A percentile compares a stretch with the other conserved stretches of the same genome.
These are phyloP conservation scores for Candida ipomoeae DNA, from an alignment of 805 yeast genomes.

Conservation along the genomic window DNA sequence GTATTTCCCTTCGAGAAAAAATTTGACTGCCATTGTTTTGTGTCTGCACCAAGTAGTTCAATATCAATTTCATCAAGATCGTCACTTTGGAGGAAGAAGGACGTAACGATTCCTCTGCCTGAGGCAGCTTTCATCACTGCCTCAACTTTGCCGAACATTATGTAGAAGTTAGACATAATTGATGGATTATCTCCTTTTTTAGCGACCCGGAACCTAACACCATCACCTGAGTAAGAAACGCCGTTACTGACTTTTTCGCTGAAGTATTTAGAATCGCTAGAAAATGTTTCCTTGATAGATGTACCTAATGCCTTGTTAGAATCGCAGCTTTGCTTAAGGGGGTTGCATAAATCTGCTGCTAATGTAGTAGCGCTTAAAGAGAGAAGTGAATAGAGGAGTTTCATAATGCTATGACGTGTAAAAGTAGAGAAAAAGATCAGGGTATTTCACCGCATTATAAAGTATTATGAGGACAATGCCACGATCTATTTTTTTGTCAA, in stretches of 20 bases:
- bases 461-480: background rate
- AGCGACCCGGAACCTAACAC: slow-evolving; percentile 57
- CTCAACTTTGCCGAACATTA: slow-evolving; percentile 86
- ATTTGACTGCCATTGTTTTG: slow-evolving; percentile 68
- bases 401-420: background rate
- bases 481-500: background rate
- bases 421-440: background rate
- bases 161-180: slow-evolving; percentile 69
- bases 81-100: slow-evolving; percentile 76
- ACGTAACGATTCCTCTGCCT: slow-evolving; percentile 77
- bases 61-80: slow-evolving; percentile 86
- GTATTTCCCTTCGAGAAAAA: slow-evolving; percentile 80
- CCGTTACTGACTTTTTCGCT: slow-evolving; percentile 37
- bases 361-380: background rate
- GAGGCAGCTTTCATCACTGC: slow-evolving; percentile 66
- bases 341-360: slow-evolving; percentile 8
- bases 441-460: background rate
- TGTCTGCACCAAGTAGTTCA: slow-evolving; percentile 84
- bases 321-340: slow-evolving; percentile 7
- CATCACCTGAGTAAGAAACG: slow-evolving; percentile 44
- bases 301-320: slow-evolving; percentile 10
- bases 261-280: slow-evolving; percentile 11
- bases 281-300: slow-evolving; percentile 9
- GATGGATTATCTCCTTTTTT: slow-evolving; percentile 75
- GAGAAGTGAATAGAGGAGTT: background rate